These are phyloP conservation scores for Atkinsonella hypoxylon DNA, from an alignment of 2,329 filamentous ascomycete genomes.

Conservation along the genomic window DNA sequence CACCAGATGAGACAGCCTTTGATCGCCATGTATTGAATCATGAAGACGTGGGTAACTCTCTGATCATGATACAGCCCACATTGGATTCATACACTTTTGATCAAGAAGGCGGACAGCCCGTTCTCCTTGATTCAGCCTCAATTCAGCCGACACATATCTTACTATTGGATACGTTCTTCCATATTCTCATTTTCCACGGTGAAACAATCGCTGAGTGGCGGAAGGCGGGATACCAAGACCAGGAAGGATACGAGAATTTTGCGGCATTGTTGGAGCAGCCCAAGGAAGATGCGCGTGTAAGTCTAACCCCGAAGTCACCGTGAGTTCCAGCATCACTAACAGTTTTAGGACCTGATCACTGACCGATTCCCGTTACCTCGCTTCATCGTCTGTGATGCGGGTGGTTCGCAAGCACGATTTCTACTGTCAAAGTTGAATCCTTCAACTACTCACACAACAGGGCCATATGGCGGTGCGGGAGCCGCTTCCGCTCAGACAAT, in stretches of 20 bases:
- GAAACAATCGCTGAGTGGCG: slow-evolving; percentile 97
- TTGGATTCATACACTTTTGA: slow-evolving; percentile 96
- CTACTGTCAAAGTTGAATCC: slow-evolving; percentile 94
- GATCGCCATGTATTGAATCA: slow-evolving; percentile 95
- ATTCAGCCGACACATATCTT: slow-evolving; percentile 92
- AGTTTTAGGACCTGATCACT: slow-evolving; percentile 73
- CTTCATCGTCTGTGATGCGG: slow-evolving; percentile 98
- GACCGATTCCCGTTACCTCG: slow-evolving; percentile 96
- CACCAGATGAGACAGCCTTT: slow-evolving; percentile 97
- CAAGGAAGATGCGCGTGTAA: slow-evolving; percentile 88
- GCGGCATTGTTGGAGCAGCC: slow-evolving; percentile 76
- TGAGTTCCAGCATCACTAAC: slow-evolving; percentile 7
- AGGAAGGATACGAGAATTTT: slow-evolving; percentile 98
- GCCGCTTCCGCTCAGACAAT: slow-evolving; percentile 89
- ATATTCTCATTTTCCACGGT: slow-evolving; percentile 97
- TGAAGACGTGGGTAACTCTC: slow-evolving; percentile 90
- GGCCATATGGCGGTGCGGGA: slow-evolving; percentile 79
- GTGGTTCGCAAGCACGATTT: slow-evolving; percentile 95
- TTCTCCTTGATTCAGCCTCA: slow-evolving; percentile 90
- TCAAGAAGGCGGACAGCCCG: slow-evolving; percentile 81
- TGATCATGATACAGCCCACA: slow-evolving; percentile 98
- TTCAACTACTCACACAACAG: slow-evolving; percentile 89
- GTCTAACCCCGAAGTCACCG: slow-evolving; percentile 18
- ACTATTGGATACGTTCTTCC: slow-evolving; percentile 96
- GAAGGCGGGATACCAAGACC: slow-evolving; percentile 94